Percentiles rank a stretch among this genome's conserved stretches.
These are phyloP conservation scores for Plasmopara viticola DNA, from an alignment of 352 stramenopile species.

Conservation along the genomic window DNA sequence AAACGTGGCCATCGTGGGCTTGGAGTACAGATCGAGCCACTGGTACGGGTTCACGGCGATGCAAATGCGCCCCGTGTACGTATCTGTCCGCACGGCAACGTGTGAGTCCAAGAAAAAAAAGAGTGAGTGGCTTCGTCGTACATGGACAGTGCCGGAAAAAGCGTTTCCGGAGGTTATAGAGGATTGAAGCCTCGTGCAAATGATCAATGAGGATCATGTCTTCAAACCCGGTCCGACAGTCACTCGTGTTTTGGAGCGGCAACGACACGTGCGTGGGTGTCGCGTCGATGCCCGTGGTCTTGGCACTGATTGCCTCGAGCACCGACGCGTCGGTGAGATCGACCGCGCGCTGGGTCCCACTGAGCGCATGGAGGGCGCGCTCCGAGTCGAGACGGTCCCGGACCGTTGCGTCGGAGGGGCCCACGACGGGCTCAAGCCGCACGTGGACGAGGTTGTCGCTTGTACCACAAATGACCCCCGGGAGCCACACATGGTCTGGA, in stretches of 20 bases:
- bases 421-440: slow-evolving; percentile 59
- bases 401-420: slow-evolving; percentile 34
- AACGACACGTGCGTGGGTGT: slow-evolving; percentile 26
- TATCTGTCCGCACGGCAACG: slow-evolving; percentile 30
- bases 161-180: slow-evolving; percentile 73
- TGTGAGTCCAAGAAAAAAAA: background rate
- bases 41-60: slow-evolving; percentile 87
- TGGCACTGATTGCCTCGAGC: slow-evolving; percentile 50
- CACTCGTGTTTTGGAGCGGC: slow-evolving; percentile 63
- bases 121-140: slow-evolving; percentile 23
- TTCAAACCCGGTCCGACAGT: slow-evolving; percentile 57
- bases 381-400: slow-evolving; percentile 39
- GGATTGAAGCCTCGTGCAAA: slow-evolving; percentile 80
- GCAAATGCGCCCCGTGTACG: slow-evolving; percentile 84
- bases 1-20: slow-evolving; percentile 61
- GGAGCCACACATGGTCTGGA: slow-evolving; percentile 72
- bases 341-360: slow-evolving; percentile 47
- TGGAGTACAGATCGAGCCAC: slow-evolving; percentile 80
- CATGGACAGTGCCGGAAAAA: slow-evolving; percentile 78
- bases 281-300: slow-evolving; percentile 39
- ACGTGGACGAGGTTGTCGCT: slow-evolving; percentile 49
- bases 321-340: slow-evolving; percentile 49
- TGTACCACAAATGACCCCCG: slow-evolving; percentile 57
- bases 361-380: slow-evolving; percentile 43
- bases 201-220: slow-evolving; percentile 87